Evolutionary conservation across 805 yeast species (phyloP).

Genomic region (Naumovozyma baii): DNA sequence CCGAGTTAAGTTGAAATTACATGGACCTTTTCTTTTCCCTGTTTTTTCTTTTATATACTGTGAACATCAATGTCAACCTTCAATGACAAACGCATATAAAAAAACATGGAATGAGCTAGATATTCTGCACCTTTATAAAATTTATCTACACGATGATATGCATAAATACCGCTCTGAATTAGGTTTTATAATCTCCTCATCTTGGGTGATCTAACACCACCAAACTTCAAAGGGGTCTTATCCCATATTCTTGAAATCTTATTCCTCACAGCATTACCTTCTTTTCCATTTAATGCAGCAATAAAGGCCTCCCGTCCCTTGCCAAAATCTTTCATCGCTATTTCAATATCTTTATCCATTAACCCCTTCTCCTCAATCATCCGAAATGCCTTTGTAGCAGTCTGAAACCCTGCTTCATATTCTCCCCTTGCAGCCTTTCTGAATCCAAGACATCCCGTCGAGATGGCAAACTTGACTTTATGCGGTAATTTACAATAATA

Average conservation of each 20-base stretch:
- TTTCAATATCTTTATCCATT: conserved; percentile 56
- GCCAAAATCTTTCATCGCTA: conserved; percentile 74
- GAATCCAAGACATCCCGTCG: conserved; percentile 85
- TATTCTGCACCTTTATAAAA: no score
- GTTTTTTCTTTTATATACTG: no score
- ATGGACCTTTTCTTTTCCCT: no score
- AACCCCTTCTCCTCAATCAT: conserved; percentile 54
- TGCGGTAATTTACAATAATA: conserved; percentile 76
- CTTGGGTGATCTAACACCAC: conserved; percentile 84
- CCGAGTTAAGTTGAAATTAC: no score
- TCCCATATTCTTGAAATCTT: conserved; percentile 65
- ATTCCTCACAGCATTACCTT: conserved; percentile 63
- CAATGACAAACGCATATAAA: no score
- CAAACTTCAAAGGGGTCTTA: conserved; percentile 74
- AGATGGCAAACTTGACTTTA: conserved; percentile 53
- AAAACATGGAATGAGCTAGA: no score
- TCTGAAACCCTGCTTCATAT: conserved; percentile 87
- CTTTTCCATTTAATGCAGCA: conserved; percentile 79
- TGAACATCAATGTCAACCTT: no score
- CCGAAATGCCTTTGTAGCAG: conserved; percentile 62
- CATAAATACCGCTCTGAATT: no score
- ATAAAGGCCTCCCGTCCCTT: conserved; percentile 83
- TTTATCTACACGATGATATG: conserved; percentile 1
- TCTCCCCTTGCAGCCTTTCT: conserved; percentile 84
- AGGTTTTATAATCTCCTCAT: conserved; percentile 70